Evolutionary conservation across 2,329 filamentous ascomycete species (phyloP).

Genomic region (Xylaria digitata): DNA sequence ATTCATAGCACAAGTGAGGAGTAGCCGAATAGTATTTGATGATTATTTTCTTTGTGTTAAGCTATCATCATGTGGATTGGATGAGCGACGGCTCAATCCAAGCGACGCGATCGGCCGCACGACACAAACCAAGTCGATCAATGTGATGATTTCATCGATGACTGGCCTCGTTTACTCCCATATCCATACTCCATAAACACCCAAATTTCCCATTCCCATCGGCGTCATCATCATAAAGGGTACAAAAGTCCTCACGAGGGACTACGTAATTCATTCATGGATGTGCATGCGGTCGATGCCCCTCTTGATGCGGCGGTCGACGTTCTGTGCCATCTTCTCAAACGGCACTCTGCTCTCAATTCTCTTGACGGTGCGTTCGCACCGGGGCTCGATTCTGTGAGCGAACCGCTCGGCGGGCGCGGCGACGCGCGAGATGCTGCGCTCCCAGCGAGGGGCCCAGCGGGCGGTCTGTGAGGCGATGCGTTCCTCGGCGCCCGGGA

Average conservation of each 20-base stretch:
- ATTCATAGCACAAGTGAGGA: too few relatives aligned
- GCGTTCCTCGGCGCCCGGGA: conserved; percentile 66
- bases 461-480: conserved; percentile 65
- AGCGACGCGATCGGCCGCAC: conserved; percentile 30
- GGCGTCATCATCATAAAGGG: conserved; percentile 12
- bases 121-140: conserved; percentile 16
- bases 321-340: conserved; percentile 61
- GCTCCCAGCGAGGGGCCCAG: conserved; percentile 71
- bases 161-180: conserved; percentile 9
- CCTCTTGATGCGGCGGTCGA: conserved; percentile 61
- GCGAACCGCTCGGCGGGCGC: conserved; percentile 60
- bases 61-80: conserved; percentile 30
- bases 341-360: conserved; percentile 62
- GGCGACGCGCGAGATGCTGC: conserved; percentile 65
- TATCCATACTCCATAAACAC: conserved; percentile 7
- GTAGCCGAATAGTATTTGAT: neutral
- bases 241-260: neutral
- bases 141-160: neutral
- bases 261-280: conserved; percentile 6
- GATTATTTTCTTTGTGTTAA: conserved; percentile 34
- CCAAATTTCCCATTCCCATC: neutral
- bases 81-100: conserved; percentile 35
- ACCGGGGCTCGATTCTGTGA: conserved; percentile 61
- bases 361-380: conserved; percentile 58
- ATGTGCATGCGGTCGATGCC: conserved; percentile 55